A percentile compares a stretch with the other conserved stretches of the same genome.
Evolutionary conservation across 1,284 basidiomycete species (phyloP).

Genomic region (Apiotrichum siamense): DNA sequence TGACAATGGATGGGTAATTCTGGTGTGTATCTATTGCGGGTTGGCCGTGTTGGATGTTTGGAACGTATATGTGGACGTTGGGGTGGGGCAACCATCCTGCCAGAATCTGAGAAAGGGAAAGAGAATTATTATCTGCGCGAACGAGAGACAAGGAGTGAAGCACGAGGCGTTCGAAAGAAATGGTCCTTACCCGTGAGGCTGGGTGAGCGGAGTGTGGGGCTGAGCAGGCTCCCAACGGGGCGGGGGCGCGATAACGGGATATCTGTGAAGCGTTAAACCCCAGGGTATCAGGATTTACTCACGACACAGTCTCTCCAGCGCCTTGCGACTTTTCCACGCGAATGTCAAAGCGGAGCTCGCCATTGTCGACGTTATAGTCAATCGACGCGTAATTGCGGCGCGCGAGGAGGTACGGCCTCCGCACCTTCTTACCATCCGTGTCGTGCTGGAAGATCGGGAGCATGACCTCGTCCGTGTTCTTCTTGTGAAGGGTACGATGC

Average conservation of each 20-base stretch:
- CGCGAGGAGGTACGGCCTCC: constrained; percentile 48
- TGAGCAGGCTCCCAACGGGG: background rate
- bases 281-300: background rate
- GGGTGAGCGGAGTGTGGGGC: background rate
- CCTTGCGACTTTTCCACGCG: constrained; percentile 81
- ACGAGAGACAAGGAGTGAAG: background rate
- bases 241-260: background rate
- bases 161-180: background rate
- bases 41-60: background rate
- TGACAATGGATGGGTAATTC: too few species aligned
- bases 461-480: constrained; percentile 71
- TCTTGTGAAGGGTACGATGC: constrained; percentile 69
- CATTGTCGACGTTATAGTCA: constrained; percentile 56
- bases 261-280: background rate
- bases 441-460: constrained; percentile 75
- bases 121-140: background rate
- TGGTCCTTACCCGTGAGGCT: background rate
- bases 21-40: too few species aligned
- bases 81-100: background rate
- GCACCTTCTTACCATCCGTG: constrained; percentile 59
- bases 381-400: constrained; percentile 85
- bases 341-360: constrained; percentile 77
- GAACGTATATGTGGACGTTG: constrained; percentile 1
- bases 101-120: background rate
- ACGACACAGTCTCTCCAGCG: constrained; percentile 68